These are phyloP conservation scores for Huiozyma sinensis DNA, from an alignment of 805 yeast genomes.

Conservation along the genomic window DNA sequence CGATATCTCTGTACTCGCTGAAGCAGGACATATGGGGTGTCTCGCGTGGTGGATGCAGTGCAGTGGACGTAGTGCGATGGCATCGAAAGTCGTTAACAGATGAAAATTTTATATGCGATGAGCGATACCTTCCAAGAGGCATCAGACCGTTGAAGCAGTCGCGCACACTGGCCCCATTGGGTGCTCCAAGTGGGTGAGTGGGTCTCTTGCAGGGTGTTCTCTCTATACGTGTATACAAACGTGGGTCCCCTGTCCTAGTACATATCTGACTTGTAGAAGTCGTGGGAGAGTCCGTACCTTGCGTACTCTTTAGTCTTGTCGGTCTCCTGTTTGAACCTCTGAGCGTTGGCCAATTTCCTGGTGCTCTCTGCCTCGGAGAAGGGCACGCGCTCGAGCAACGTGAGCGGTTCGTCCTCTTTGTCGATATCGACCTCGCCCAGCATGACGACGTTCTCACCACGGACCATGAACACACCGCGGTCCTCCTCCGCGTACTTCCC, in stretches of 20 bases:
- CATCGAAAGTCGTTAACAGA: background rate
- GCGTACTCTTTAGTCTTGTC: constrained; percentile 39
- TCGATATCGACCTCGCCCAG: constrained; percentile 90
- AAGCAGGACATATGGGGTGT: constrained; percentile 25
- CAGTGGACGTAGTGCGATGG: constrained; percentile 1
- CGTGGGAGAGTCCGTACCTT: constrained; percentile 46
- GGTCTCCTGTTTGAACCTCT: constrained; percentile 33
- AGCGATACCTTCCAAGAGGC: no score
- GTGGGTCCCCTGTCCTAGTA: constrained; percentile 25
- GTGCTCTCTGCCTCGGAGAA: constrained; percentile 50
- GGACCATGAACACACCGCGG: constrained; percentile 74
- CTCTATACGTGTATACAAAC: no score
- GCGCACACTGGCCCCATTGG: background rate
- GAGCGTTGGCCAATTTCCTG: constrained; percentile 23
- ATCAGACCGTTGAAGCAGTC: background rate
- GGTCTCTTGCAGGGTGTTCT: no score
- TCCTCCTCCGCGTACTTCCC: constrained; percentile 60
- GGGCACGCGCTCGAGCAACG: constrained; percentile 44
- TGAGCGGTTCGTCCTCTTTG: constrained; percentile 62
- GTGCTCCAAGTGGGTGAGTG: no score
- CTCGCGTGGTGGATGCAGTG: no score
- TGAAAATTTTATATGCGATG: no score
- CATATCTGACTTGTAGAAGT: constrained; percentile 45
- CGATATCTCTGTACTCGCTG: constrained; percentile 47
- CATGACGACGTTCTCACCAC: constrained; percentile 94